A percentile compares a stretch with the other conserved stretches of the same genome.
These are phyloP conservation scores for Antrodiella citrinella DNA, from an alignment of 768 basidiomycete species.

Conservation along the genomic window DNA sequence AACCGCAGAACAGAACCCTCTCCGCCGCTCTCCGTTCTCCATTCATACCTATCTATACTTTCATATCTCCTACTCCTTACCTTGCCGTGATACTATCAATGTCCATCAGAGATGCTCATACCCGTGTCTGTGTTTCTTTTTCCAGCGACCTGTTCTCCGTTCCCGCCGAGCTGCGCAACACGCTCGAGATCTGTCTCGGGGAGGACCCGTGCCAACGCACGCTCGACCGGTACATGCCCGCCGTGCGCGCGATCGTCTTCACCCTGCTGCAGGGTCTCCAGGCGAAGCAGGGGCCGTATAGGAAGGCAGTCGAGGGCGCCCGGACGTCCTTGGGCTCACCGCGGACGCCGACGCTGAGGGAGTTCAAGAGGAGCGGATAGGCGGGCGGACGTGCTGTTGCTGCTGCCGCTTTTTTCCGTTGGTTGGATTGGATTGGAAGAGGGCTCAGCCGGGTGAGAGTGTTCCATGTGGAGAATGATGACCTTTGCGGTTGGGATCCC, in stretches of 20 bases:
- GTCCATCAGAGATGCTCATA: background rate
- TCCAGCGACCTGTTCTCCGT: constrained; percentile 33
- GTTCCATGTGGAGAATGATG: no score
- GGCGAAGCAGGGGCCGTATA: constrained; percentile 34
- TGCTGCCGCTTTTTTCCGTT: no score
- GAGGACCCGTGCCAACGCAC: constrained; percentile 28
- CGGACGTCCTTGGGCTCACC: background rate
- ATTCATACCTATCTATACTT: background rate
- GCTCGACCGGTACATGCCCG: constrained; percentile 31
- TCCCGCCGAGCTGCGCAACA: constrained; percentile 28
- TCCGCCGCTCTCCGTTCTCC: background rate
- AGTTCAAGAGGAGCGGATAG: background rate
- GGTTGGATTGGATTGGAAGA: no score
- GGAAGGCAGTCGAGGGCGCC: constrained; percentile 19
- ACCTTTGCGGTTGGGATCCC: no score
- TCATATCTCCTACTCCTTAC: background rate
- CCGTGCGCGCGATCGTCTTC: constrained; percentile 27
- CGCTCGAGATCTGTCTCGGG: constrained; percentile 37
- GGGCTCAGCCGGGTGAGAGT: no score
- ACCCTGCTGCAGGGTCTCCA: constrained; percentile 34
- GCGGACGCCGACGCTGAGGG: background rate
- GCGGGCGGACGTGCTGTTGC: no score
- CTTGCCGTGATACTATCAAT: constrained; percentile 1
- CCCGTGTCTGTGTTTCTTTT: background rate
- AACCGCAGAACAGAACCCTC: no score